A percentile compares a stretch with the other conserved stretches of the same genome.
These are phyloP conservation scores for Venturia asperata DNA, from an alignment of 2,329 filamentous ascomycete genomes.

Conservation along the genomic window DNA sequence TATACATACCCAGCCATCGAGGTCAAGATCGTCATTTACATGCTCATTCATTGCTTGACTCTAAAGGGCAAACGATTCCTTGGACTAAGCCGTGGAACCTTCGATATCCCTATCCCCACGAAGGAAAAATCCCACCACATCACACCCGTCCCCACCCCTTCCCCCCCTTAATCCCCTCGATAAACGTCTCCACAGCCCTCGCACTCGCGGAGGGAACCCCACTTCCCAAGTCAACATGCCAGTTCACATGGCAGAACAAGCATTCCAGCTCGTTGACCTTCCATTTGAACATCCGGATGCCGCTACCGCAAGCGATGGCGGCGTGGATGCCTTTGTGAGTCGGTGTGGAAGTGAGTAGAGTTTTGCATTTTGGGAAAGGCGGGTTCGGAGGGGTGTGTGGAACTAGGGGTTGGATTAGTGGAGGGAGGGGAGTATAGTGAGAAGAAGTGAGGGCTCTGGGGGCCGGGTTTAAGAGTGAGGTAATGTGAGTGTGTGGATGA, in stretches of 20 bases:
- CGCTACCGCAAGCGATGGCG: neutral
- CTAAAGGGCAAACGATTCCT: too few relatives aligned
- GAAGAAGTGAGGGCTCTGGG: neutral
- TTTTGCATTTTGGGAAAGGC: neutral
- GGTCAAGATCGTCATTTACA: too few relatives aligned
- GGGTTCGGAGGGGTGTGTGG: neutral
- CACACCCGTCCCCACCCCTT: neutral
- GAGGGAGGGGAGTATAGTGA: neutral
- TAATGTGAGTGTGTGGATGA: neutral
- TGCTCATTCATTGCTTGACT: too few relatives aligned
- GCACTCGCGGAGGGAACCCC: neutral
- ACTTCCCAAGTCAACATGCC: constrained; percentile 7
- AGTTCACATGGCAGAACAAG: neutral
- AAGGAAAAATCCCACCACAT: too few relatives aligned
- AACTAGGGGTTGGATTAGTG: neutral
- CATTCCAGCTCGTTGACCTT: neutral
- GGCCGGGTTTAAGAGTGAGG: too few relatives aligned
- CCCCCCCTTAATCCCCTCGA: neutral
- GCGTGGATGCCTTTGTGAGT: neutral
- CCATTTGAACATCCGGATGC: neutral
- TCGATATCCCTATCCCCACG: too few relatives aligned
- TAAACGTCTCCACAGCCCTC: neutral
- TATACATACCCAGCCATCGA: too few relatives aligned
- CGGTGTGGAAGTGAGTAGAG: neutral
- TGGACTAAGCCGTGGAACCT: too few relatives aligned